These are phyloP conservation scores for Kuraishia molischiana DNA, from an alignment of 805 yeast genomes.

Conservation along the genomic window DNA sequence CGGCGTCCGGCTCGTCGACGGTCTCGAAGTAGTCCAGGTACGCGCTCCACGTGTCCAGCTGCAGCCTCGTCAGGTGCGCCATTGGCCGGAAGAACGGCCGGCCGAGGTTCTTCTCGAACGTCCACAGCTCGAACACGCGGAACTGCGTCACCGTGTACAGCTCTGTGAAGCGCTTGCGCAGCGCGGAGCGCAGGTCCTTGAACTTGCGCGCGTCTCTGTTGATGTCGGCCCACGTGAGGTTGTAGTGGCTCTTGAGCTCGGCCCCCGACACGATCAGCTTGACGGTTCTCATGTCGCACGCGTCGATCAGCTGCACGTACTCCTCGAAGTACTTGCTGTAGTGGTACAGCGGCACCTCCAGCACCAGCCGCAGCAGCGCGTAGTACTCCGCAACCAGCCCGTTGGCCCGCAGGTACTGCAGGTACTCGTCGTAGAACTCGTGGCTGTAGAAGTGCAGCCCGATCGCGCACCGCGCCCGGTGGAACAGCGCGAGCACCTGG, in stretches of 20 bases:
- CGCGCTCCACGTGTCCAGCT: slow-evolving; percentile 46
- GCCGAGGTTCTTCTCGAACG: slow-evolving; percentile 34
- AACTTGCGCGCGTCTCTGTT: slow-evolving; percentile 8
- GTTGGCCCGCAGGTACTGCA: slow-evolving; percentile 27
- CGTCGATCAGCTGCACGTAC: slow-evolving; percentile 24
- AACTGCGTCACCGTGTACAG: slow-evolving; percentile 46
- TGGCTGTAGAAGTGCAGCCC: slow-evolving; percentile 44
- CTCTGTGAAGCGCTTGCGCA: slow-evolving; percentile 41
- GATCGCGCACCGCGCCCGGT: slow-evolving; percentile 34
- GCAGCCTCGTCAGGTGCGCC: slow-evolving; percentile 25
- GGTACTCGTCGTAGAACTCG: slow-evolving; percentile 41
- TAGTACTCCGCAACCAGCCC: slow-evolving; percentile 21
- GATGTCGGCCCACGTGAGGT: slow-evolving; percentile 5
- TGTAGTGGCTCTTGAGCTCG: slow-evolving; percentile 8
- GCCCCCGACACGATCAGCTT: slow-evolving; percentile 14
- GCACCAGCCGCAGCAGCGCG: slow-evolving; percentile 32
- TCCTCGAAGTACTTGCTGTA: slow-evolving; percentile 35
- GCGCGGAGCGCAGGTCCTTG: slow-evolving; percentile 22
- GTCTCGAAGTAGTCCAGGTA: slow-evolving; percentile 48
- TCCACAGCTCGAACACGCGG: slow-evolving; percentile 36
- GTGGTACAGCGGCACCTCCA: slow-evolving; percentile 50
- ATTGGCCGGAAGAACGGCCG: slow-evolving; percentile 27
- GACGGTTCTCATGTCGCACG: slow-evolving; percentile 16
- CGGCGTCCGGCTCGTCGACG: slow-evolving; percentile 8
- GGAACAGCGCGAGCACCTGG: slow-evolving; percentile 27